Percentiles rank a stretch among this genome's conserved stretches.
phyloP scores from a whole-genome alignment of 257 asterid genomes.

The Petunia axillaris region DNA sequence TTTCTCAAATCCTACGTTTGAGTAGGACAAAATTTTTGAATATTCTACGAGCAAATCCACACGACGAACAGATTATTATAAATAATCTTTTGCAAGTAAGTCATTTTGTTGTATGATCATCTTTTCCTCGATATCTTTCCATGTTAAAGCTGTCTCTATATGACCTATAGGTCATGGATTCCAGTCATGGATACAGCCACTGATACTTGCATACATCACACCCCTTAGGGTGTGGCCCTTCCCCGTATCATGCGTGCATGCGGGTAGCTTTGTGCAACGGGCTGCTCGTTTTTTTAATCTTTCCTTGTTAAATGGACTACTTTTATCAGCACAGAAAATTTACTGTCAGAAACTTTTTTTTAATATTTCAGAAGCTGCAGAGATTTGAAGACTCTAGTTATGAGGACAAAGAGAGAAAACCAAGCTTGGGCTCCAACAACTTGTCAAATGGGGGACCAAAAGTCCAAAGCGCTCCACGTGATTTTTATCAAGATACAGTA shows the following conservation, averaged over 20 bases:
- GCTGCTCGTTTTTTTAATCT: background rate
- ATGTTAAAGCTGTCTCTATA: no score
- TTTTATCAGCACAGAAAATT: background rate
- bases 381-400: constrained; percentile 45
- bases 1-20: constrained; percentile 29
- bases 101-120: no score
- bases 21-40: constrained; percentile 23
- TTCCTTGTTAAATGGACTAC: no score
- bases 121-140: no score
- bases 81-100: constrained; percentile 30
- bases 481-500: constrained; percentile 6
- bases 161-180: no score
- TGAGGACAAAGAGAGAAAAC: constrained; percentile 49
- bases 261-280: no score
- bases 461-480: background rate
- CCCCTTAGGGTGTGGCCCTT: no score
- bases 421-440: constrained; percentile 33
- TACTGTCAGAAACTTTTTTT: background rate
- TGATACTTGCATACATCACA: no score
- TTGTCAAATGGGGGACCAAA: constrained; percentile 34
- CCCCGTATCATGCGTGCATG: no score
- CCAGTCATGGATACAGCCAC: no score
- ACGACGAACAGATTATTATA: constrained; percentile 31
- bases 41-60: constrained; percentile 29
- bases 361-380: constrained; percentile 53